Base-by-base conservation (phyloP, 148 eudicot genomes). In the Agrostemma githago region DNA sequence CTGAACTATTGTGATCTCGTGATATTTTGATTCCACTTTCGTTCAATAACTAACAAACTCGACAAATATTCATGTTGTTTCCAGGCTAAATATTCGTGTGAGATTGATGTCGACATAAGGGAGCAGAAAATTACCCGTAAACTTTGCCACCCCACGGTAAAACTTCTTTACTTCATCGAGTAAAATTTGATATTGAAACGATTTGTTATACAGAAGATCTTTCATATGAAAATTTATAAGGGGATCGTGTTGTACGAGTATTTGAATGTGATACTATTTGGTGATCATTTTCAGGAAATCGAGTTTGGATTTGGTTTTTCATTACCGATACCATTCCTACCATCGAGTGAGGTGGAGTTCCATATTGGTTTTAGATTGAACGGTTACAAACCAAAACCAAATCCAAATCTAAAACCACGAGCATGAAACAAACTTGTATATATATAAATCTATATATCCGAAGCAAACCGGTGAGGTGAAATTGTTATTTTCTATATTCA, bases 51-150 rank as follows among this genome's bases (percentile, higher is more conserved):
- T n/a, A n/a, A n/a, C n/a, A n/a, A n/a, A n/a, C n/a, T n/a, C n/a
- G n/a, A n/a, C n/a, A n/a, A n/a, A n/a, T n/a, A n/a, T n/a, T 53
- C 1, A 48, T 16, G 44, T 2, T 3, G 17, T 14, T 48, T 16
- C 64, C 87, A 92, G 97, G 82, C 88, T 9, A 88, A 89, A 74
- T 71, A 86, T 70, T 78, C 84, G 26, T 91, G 97, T 78, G 88
- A 86, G 80, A 75, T 91, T 26, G 74, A 78, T 20, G 85, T 91
- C 73, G 83, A 85, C 59, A 64, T 79, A 4, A 85, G 74, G 73
- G 81, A 85, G 73, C 88, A 88, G 65, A 84, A 82, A 9, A 69
- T 88, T 62, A 62, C 51, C 20, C 90, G 76, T 56, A 94, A 91
- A 67, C 85, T 71, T 79, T 91, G 97, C 80, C 85, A 82, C 64